These are phyloP conservation scores for Parastagonospora nodorum DNA, from an alignment of 2,329 filamentous ascomycete species.

Conservation along the genomic window DNA sequence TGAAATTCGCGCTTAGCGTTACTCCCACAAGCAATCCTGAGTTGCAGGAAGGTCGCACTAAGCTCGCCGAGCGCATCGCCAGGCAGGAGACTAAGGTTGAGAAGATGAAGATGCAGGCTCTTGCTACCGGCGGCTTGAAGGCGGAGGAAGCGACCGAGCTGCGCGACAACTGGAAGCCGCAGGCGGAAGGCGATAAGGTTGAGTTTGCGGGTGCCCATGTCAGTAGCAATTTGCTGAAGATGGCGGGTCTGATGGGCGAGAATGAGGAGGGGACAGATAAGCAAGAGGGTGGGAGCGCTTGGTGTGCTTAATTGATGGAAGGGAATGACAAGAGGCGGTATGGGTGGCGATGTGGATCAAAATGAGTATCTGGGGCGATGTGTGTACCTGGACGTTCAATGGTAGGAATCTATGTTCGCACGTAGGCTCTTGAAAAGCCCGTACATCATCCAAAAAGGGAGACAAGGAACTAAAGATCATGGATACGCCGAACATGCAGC, in stretches of 20 bases:
- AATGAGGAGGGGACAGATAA: conserved; percentile 23
- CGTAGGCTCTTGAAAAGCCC: no score
- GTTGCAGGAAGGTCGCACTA: conserved; percentile 20
- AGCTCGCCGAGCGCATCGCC: conserved; percentile 24
- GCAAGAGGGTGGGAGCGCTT: background rate
- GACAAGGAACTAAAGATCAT: no score
- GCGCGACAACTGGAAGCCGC: conserved; percentile 23
- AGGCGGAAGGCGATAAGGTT: conserved; percentile 26
- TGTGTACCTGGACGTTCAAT: no score
- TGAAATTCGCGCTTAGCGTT: conserved; percentile 25
- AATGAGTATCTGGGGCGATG: no score
- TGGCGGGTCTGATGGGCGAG: conserved; percentile 30
- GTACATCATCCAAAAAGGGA: no score
- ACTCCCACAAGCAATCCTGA: conserved; percentile 19
- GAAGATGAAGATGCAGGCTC: conserved; percentile 18
- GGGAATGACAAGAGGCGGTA: no score
- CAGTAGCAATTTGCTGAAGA: conserved; percentile 36
- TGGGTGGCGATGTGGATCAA: no score
- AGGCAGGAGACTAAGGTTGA: conserved; percentile 20
- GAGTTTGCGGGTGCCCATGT: conserved; percentile 38
- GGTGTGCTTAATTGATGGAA: no score
- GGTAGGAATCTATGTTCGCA: no score
- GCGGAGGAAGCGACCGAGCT: conserved; percentile 18
- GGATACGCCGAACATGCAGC: no score
- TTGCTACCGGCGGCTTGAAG: conserved; percentile 19